Evolutionary conservation across 805 yeast species (phyloP).

Genomic region (Teunomyces stri): DNA sequence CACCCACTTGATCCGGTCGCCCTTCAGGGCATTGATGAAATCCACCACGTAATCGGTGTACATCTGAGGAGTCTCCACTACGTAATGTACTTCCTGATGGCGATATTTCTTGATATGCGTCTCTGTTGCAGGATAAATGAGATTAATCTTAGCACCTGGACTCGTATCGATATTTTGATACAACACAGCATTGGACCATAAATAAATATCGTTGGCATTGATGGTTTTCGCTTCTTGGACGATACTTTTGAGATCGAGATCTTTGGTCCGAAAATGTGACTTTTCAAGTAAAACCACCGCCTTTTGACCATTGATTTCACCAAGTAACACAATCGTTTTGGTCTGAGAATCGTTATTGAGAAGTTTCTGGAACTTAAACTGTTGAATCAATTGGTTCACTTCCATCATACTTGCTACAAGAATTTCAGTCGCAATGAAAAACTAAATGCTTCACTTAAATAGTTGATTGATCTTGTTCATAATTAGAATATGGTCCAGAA

Average conservation of each 20-base stretch:
- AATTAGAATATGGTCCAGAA: no score
- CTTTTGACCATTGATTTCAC: constrained; percentile 53
- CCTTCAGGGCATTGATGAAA: constrained; percentile 71
- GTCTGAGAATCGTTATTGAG: constrained; percentile 62
- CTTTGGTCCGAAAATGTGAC: constrained; percentile 50
- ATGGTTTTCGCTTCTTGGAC: constrained; percentile 32
- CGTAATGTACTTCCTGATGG: constrained; percentile 56
- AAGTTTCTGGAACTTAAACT: constrained; percentile 46
- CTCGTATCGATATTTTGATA: constrained; percentile 41
- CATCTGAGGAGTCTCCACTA: constrained; percentile 78
- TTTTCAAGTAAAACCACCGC: constrained; percentile 78
- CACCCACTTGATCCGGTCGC: constrained; percentile 86
- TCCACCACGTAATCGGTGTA: constrained; percentile 66
- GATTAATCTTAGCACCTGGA: constrained; percentile 69
- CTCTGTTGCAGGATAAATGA: constrained; percentile 87
- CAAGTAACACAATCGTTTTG: constrained; percentile 67
- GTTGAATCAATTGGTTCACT: constrained; percentile 25
- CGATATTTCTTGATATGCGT: constrained; percentile 77
- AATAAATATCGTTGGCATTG: constrained; percentile 78
- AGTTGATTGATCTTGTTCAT: no score
- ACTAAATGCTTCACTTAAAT: no score
- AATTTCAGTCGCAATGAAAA: no score
- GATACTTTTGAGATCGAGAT: constrained; percentile 12
- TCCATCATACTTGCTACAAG: neutral
- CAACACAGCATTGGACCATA: constrained; percentile 68